Evolutionary conservation across 768 basidiomycete genomes (phyloP).

Genomic region (Leucosporidium yakuticum): DNA sequence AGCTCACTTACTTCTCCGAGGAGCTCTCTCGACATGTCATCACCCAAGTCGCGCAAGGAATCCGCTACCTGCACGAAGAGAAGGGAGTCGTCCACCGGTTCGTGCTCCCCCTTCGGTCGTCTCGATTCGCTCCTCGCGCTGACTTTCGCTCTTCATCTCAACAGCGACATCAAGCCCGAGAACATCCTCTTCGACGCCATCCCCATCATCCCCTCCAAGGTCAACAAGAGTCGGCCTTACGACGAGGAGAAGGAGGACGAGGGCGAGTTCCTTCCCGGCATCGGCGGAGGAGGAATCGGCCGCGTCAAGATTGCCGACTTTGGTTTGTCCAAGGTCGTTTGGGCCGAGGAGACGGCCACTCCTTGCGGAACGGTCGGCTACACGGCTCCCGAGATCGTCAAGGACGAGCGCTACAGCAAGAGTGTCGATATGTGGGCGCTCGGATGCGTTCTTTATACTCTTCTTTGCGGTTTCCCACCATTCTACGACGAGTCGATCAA

Average conservation of each 20-base stretch:
- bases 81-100: constrained; percentile 92
- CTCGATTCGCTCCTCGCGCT: not conserved
- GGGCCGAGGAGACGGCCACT: constrained; percentile 98
- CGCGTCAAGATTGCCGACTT: constrained; percentile 99
- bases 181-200: constrained; percentile 91
- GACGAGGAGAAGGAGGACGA: constrained; percentile 99
- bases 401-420: constrained; percentile 93
- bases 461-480: constrained; percentile 84
- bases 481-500: constrained; percentile 99
- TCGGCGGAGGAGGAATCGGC: constrained; percentile 95
- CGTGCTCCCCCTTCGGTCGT: constrained; percentile 16
- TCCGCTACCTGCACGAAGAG: constrained; percentile 93
- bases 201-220: constrained; percentile 79
- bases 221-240: constrained; percentile 69
- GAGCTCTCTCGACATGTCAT: constrained; percentile 96
- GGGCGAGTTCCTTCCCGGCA: constrained; percentile 83
- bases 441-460: constrained; percentile 96
- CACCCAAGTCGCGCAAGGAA: constrained; percentile 71
- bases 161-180: constrained; percentile 92
- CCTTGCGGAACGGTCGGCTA: constrained; percentile 99
- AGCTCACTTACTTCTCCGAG: constrained; percentile 97
- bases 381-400: constrained; percentile 98
- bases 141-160: not conserved
- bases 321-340: constrained; percentile 92
- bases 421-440: constrained; percentile 99